Evolutionary conservation across 495 filamentous ascomycete species (phyloP).

Genomic region (Tuber microsphaerosporum): DNA sequence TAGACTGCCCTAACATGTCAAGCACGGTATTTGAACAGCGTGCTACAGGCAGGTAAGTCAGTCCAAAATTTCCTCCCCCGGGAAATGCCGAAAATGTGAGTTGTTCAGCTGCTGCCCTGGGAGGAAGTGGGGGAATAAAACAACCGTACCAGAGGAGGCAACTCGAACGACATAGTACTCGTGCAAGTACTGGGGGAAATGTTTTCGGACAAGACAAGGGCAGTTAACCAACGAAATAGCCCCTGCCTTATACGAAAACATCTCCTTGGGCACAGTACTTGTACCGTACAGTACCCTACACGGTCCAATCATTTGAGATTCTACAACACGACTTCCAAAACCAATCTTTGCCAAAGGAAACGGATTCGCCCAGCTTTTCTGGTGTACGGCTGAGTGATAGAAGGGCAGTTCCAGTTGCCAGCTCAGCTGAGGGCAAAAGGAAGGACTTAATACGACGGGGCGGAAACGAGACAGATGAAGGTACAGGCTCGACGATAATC

Average conservation of each 20-base stretch:
- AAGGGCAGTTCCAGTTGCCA: background rate
- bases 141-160: background rate
- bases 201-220: too few relatives aligned
- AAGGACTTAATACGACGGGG: background rate
- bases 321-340: background rate
- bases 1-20: background rate
- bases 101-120: background rate
- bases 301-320: too few relatives aligned
- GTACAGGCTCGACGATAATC: background rate
- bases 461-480: background rate
- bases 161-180: background rate
- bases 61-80: background rate
- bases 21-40: background rate
- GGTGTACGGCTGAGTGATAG: background rate
- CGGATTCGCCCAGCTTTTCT: background rate
- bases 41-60: background rate
- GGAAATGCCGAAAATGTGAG: background rate
- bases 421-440: background rate
- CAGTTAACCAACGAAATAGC: too few relatives aligned
- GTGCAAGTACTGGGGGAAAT: background rate
- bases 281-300: too few relatives aligned
- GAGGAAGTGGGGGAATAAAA: background rate
- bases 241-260: too few relatives aligned
- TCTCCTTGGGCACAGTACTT: too few relatives aligned
- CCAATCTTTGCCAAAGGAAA: background rate